Percentiles rank a stretch among this genome's conserved stretches.
Evolutionary conservation across 495 filamentous ascomycete genomes (phyloP).

Genomic region (Pseudevernia furfuracea): DNA sequence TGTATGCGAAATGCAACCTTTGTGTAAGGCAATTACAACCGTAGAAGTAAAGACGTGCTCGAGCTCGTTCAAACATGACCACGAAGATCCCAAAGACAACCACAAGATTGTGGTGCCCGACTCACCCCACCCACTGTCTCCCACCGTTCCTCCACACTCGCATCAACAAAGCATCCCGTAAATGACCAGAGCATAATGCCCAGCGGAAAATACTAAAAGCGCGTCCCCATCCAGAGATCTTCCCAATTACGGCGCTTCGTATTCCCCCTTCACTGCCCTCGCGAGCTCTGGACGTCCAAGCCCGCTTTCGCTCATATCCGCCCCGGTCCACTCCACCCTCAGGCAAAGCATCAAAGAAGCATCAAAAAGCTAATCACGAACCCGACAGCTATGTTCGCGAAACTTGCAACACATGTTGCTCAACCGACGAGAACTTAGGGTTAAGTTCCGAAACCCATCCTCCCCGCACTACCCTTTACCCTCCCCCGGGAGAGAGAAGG

Average conservation of each 20-base stretch:
- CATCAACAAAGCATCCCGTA: conserved; percentile 41
- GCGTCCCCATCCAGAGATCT: conserved; percentile 55
- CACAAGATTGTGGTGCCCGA: conserved; percentile 28
- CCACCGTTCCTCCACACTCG: conserved; percentile 25
- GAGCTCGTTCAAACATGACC: conserved; percentile 4
- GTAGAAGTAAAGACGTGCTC: conserved; percentile 24
- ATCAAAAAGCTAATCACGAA: conserved; percentile 35
- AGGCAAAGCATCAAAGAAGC: conserved; percentile 21
- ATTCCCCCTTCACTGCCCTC: conserved; percentile 29
- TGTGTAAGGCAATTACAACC: conserved; percentile 20
- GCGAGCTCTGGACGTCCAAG: conserved; percentile 39
- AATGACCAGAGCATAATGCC: conserved; percentile 52
- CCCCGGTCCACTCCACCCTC: conserved; percentile 21
- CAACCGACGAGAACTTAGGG: conserved; percentile 61
- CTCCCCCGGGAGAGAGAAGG: conserved; percentile 22
- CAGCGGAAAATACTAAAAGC: conserved; percentile 54
- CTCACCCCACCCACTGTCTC: conserved; percentile 33
- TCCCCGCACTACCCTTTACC: conserved; percentile 34
- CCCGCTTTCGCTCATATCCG: conserved; percentile 34
- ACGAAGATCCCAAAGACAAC: conserved; percentile 30
- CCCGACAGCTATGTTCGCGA: conserved; percentile 44
- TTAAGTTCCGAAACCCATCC: conserved; percentile 69
- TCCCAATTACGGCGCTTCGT: conserved; percentile 56
- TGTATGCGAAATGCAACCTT: conserved; percentile 12
- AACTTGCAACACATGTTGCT: conserved; percentile 31